These are phyloP conservation scores for Rhodomyrtus psidioides DNA, from an alignment of 441 rosid species.

Conservation along the genomic window DNA sequence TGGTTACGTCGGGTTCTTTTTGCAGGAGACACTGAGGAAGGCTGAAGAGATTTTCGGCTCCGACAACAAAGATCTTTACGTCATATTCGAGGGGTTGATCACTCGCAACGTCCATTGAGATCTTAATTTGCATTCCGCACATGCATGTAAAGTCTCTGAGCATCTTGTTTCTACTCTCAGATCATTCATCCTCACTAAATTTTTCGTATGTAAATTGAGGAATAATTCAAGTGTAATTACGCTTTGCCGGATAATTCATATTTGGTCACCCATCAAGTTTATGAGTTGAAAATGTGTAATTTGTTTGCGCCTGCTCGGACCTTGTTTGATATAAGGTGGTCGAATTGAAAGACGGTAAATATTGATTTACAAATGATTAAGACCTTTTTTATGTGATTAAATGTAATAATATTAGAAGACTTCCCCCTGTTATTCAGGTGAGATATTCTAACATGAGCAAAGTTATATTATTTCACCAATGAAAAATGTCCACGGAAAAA, in stretches of 20 bases:
- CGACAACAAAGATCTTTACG: conserved; percentile 73
- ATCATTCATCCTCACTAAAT: not conserved
- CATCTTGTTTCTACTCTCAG: not conserved
- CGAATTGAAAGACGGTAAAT: not conserved
- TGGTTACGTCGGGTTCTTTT: not conserved
- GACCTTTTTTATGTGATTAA: not conserved
- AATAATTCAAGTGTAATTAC: not conserved
- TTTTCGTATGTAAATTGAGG: not conserved
- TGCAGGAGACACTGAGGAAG: conserved; percentile 73
- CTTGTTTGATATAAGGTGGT: not conserved
- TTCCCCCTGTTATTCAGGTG: not conserved
- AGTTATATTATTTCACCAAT: not conserved
- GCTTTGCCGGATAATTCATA: not conserved
- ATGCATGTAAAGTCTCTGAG: not conserved
- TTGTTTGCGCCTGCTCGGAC: not conserved
- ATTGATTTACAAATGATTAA: not conserved
- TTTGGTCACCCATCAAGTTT: not conserved
- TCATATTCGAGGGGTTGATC: conserved; percentile 71
- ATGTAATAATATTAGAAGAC: not conserved
- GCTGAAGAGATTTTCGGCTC: conserved; percentile 77
- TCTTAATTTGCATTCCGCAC: not conserved
- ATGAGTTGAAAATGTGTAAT: not conserved
- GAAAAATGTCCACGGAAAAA: not conserved
- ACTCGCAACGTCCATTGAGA: conserved; percentile 52
- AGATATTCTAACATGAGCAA: not conserved